These are phyloP conservation scores for Dovyalis caffra DNA, from an alignment of 345 rosid species.

Conservation along the genomic window DNA sequence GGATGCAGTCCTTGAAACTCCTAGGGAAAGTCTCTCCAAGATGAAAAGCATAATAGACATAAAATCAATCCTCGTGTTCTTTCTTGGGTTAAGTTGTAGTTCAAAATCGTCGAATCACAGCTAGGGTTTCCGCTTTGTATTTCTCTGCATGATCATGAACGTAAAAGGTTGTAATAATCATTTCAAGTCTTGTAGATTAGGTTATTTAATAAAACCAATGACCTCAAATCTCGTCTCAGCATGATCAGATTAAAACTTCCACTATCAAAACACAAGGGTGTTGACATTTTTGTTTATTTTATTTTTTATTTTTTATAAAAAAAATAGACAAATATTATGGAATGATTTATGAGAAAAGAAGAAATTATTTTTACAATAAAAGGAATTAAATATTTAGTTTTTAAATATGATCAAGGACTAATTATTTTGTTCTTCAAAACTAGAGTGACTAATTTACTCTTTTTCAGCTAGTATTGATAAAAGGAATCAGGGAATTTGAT, in stretches of 20 bases:
- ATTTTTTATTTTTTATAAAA: too few species aligned
- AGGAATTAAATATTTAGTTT: too few species aligned
- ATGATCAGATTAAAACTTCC: not conserved
- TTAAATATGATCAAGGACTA: too few species aligned
- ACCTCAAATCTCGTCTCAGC: not conserved
- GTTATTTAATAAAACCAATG: not conserved
- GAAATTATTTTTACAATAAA: too few species aligned
- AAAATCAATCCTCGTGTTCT: not conserved
- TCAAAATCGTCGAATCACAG: not conserved
- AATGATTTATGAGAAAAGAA: too few species aligned
- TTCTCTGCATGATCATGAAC: not conserved
- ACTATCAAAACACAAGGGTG: too few species aligned
- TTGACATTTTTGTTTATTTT: too few species aligned
- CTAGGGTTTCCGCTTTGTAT: not conserved
- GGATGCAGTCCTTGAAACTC: slow-evolving; percentile 58
- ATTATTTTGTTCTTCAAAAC: too few species aligned
- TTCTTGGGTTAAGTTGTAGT: not conserved
- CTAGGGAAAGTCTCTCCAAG: slow-evolving; percentile 14
- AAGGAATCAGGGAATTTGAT: too few species aligned
- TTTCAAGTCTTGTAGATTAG: not conserved
- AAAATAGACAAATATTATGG: too few species aligned
- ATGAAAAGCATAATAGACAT: not conserved
- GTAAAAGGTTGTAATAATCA: not conserved
- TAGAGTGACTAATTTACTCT: too few species aligned
- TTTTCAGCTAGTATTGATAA: too few species aligned